Evolutionary conservation across 257 asterid genomes (phyloP), one percentile per base, ranked within the genome.

Genomic region (Fraxinus quadrangulata): DNA sequence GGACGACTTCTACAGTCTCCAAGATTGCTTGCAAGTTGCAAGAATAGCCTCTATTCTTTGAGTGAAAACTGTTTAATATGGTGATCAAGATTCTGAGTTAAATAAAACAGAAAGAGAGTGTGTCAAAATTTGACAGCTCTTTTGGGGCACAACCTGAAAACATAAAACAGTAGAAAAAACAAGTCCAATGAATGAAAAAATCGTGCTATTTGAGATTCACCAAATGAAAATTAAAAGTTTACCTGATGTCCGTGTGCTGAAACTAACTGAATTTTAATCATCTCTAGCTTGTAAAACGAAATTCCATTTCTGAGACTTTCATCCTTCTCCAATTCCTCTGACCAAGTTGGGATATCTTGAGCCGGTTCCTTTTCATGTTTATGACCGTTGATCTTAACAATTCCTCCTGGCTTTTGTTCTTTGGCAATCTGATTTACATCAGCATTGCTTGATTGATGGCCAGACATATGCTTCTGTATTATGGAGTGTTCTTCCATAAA

Each of bases 241-340:
- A 93, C 97, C 96, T 88, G 93, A 77, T 82, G 77, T 67, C 97
- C 97, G 21, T 87, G 89, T n/a, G 97, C 85, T 42, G 97, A 89
- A 78, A 96, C 84, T 78, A 92, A 79, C 86, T 93, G 97, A 68
- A 96, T 85, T 78, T 89, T 88, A 73, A 90, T 85, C 97, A 92
- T 86, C 88, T 96, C 99, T 72, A 96, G 83, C 90, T 96, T 92
- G 87, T 93, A 96, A 85, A 89, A 96, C 78, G 97, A 87, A 87
- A 93, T 90, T 76, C 97, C 98, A 86, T 78, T 89, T 78, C 89
- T 92, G n/a, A 80, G 70, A 66, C 73, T 85, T 83, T 90, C 92
- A 83, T 85, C 92, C 86, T 89, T 92, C 86, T 88, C 97, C 87
- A 87, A 85, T 71, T 93, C 97, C 76, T 87, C 90, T 66, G 85